A percentile compares a stretch with the other conserved stretches of the same genome.
Evolutionary conservation across 148 eudicot genomes (phyloP).

Genomic region (Rhododendron simsii): DNA sequence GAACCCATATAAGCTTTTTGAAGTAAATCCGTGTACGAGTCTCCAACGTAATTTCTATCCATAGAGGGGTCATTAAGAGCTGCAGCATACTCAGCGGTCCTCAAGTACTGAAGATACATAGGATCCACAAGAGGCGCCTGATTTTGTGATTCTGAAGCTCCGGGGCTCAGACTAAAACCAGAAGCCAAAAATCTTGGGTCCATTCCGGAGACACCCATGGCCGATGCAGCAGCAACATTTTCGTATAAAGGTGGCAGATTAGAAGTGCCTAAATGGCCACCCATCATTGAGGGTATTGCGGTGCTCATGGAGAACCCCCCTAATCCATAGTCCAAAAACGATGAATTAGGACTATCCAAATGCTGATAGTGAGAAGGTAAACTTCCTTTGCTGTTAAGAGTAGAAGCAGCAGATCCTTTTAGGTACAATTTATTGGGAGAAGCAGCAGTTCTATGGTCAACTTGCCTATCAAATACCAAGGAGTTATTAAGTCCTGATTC

Average conservation of each 20-base stretch:
- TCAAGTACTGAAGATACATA: slow-evolving; percentile 76
- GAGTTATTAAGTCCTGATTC: slow-evolving; percentile 43
- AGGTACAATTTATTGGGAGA: slow-evolving; percentile 45
- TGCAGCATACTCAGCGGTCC: slow-evolving; percentile 71
- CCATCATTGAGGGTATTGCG: slow-evolving; percentile 53
- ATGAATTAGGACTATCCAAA: slow-evolving; percentile 48
- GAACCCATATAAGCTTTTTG: slow-evolving; percentile 80
- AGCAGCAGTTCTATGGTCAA: slow-evolving; percentile 40
- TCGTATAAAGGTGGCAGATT: slow-evolving; percentile 77
- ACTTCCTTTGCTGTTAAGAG: slow-evolving; percentile 38
- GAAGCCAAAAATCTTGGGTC: slow-evolving; percentile 53
- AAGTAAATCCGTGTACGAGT: slow-evolving; percentile 54
- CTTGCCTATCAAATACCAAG: slow-evolving; percentile 26
- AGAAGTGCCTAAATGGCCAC: slow-evolving; percentile 49
- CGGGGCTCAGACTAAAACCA: slow-evolving; percentile 34
- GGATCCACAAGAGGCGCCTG: slow-evolving; percentile 69
- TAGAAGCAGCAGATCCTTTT: slow-evolving; percentile 47
- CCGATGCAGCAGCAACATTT: slow-evolving; percentile 73
- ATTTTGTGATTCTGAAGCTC: slow-evolving; percentile 38
- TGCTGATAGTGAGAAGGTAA: slow-evolving; percentile 56
- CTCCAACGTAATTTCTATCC: slow-evolving; percentile 54
- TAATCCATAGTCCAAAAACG: slow-evolving; percentile 54
- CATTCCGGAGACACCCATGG: slow-evolving; percentile 55
- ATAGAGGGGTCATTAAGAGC: slow-evolving; percentile 65
- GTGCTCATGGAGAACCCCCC: slow-evolving; percentile 68